Conservation (phyloP, 2,329 filamentous ascomycete genomes). For the Colletotrichum siamense region DNA sequence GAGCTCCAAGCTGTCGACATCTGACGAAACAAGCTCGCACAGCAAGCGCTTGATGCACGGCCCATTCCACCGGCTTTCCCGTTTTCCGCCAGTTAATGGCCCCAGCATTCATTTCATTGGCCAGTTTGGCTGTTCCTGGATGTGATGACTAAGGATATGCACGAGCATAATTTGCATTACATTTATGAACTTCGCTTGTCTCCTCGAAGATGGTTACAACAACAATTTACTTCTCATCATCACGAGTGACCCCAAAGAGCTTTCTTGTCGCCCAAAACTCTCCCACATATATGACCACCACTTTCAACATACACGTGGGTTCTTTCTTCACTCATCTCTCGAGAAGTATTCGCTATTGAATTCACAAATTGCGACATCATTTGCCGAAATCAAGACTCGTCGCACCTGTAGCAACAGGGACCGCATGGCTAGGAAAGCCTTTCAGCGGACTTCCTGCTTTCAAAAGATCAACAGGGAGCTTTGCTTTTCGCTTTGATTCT, state of each 20-base stretch:
- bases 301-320: background rate
- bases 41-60: background rate
- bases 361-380: too few species aligned
- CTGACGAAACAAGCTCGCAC: conserved; percentile 13
- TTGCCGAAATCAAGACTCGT: too few species aligned
- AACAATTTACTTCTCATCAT: background rate
- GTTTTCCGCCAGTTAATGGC: background rate
- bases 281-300: accelerated
- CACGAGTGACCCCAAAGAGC: too few species aligned
- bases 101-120: background rate
- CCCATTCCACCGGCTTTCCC: background rate
- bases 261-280: too few species aligned
- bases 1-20: background rate
- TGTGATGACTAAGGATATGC: background rate
- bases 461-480: too few species aligned
- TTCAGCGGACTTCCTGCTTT: too few species aligned
- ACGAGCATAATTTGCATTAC: background rate
- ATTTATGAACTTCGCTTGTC: background rate
- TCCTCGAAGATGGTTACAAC: accelerated
- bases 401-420: too few species aligned
- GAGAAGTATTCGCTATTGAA: accelerated
- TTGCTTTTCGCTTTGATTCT: too few species aligned
- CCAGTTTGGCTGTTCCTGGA: background rate
- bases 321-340: background rate
- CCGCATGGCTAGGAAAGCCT: too few species aligned